Base-by-base conservation (phyloP, 371 early-diverging fungal genomes). In the Paraphysoderma sedebokerense region DNA sequence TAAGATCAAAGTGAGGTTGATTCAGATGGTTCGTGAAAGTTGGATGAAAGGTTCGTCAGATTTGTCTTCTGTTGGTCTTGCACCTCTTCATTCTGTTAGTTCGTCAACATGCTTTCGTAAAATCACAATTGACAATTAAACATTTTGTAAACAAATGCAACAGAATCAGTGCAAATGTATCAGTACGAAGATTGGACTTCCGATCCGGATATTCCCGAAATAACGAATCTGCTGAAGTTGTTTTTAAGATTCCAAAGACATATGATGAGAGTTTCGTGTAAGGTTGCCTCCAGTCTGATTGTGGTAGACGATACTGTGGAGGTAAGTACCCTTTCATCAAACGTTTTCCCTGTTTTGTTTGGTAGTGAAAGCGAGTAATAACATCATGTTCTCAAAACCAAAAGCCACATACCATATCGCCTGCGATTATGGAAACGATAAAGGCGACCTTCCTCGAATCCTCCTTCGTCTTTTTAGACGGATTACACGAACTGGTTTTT, bases 111-210 rank as follows among this genome's bases (percentile, higher is more conserved):
- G n/a, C n/a, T n/a, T n/a, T n/a, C n/a, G n/a, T n/a, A n/a, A n/a
- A n/a, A n/a, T n/a, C n/a, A n/a, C n/a, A n/a, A 11, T 19, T 35
- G 12, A 19, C 22, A 54, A 49, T 42, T 51, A 34, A 52, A 54
- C 9, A 28, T 46, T 31, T 31, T 42, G 17, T 27, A 46, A 28
- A 48, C 49, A 32, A 35, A 61, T 17, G 53, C 40, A 35, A 44
- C 54, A 79, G 93, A 88, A 61, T 82, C 86, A 19, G 70, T 70
- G 47, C 65, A 62, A 15, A 87, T 92, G 58, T 68, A 78, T 46
- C 60, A 72, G 48, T 74, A 84, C 52, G 92, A 92, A 59, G 87
- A 83, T 46, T 92, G 90, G 90, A 57, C 75, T 0, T 60, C 85
- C 38, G 82, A 87, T 36, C 65, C 78, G 0, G 84, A 81, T 24